Conservation (phyloP, 441 rosid species). For the Macaranga tanarius region DNA sequence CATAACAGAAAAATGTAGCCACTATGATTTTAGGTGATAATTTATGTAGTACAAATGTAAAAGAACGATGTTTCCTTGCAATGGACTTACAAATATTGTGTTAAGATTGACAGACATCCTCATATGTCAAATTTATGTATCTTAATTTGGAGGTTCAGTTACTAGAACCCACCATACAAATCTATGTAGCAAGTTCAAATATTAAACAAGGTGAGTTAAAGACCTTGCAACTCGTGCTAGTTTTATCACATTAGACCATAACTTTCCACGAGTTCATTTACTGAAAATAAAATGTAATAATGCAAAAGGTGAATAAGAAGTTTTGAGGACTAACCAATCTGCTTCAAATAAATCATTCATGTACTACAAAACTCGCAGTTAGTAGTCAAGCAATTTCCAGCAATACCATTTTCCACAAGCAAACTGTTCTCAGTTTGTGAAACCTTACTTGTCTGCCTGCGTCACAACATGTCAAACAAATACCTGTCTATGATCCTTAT, state of each 20-base stretch:
- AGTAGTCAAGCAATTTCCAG: conserved; percentile 6
- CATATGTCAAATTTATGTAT: background rate
- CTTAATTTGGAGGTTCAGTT: background rate
- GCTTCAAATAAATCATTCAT: conserved; percentile 6
- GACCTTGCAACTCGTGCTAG: background rate
- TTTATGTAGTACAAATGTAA: background rate
- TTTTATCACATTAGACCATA: background rate
- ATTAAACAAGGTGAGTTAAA: background rate
- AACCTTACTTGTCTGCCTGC: background rate
- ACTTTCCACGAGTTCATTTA: background rate
- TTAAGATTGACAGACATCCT: background rate
- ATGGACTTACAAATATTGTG: background rate
- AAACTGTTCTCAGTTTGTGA: background rate
- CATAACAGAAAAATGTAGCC: background rate
- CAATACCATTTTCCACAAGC: conserved; percentile 9
- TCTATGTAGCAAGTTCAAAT: background rate
- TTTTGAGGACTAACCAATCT: conserved; percentile 5
- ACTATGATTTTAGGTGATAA: background rate
- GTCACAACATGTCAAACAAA: background rate
- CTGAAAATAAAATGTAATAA: background rate
- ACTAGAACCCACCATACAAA: background rate
- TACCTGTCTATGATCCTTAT: conserved; percentile 20
- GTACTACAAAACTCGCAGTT: conserved; percentile 7
- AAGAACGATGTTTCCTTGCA: background rate
- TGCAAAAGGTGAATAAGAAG: background rate